Base-by-base conservation (phyloP, 805 yeast genomes). In the Debaryomyces tyrocola region DNA sequence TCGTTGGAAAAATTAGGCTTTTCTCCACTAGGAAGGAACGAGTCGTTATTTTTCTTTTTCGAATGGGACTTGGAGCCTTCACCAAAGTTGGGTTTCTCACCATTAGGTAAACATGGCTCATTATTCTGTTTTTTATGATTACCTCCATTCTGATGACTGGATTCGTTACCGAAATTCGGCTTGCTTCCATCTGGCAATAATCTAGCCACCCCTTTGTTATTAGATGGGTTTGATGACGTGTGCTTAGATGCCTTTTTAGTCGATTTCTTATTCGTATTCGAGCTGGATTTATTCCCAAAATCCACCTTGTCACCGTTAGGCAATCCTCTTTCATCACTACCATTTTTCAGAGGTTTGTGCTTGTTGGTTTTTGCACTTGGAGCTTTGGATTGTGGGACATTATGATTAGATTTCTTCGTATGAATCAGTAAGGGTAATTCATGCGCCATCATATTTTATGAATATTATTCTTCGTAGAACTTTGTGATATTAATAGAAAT, bases 251-350 rank as follows among this genome's bases (percentile, higher is more conserved):
- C 11, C 18, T 24, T 29, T 29, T 43, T 44, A 29, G 5, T 33
- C 6, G 47, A 6, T 15, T 40, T 45, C 33, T 43, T 46, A 20
- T 17, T 42, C 6, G 33, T 11, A n/a, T 36, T 35, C 6, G 44
- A 39, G 14, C 18, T 14, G 10, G 38, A 24, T 20, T 51, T 51
- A 33, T 51, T 48, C 12, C 69, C 70, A 51, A 66, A 64, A 46
- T 64, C 62, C 15, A 64, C 70, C 29, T 59, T 58, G 6, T 46
- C 57, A 2, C 70, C 70, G 52, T 49, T 63, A 8, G 70, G 70
- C 41, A 65, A 56, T 31, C 52, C 44, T 46, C 67, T 50, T 10
- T 53, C 57, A 10, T 43, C 49, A 33, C 52, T 49, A 17, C 35
- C 37, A 10, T 35, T 35, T 38, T 46, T 47, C n/a, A 44, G 10